Conservation (phyloP, 768 basidiomycete genomes). For the Auricularia heimuer region DNA sequence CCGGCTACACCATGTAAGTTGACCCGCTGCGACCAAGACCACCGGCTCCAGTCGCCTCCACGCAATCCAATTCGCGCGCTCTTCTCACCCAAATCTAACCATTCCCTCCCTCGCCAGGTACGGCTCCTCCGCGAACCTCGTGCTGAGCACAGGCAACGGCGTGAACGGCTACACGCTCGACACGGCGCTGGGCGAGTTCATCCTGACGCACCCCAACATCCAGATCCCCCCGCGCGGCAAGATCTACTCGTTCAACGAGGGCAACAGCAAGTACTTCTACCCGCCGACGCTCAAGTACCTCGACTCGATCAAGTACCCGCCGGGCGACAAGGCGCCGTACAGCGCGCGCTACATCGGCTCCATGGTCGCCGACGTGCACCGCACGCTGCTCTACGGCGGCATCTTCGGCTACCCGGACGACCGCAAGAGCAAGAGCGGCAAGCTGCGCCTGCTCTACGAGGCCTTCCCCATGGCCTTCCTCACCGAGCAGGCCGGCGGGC, state of each 20-base stretch:
- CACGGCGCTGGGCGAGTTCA: conserved; percentile 92
- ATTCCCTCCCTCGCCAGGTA: conserved; percentile 36
- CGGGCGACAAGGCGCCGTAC: conserved; percentile 71
- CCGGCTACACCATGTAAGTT: conserved; percentile 89
- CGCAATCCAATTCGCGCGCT: no score
- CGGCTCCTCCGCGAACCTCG: conserved; percentile 94
- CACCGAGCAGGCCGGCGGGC: conserved; percentile 90
- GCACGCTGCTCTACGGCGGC: conserved; percentile 93
- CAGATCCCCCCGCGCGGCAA: conserved; percentile 89
- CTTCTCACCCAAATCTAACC: not conserved
- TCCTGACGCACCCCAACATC: conserved; percentile 98
- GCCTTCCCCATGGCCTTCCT: conserved; percentile 97
- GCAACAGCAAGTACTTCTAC: conserved; percentile 92
- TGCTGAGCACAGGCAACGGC: conserved; percentile 87
- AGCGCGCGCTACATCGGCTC: conserved; percentile 92
- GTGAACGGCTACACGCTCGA: conserved; percentile 99
- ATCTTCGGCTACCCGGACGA: conserved; percentile 98
- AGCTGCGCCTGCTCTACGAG: conserved; percentile 90
- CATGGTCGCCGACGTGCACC: conserved; percentile 98
- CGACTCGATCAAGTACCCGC: conserved; percentile 85
- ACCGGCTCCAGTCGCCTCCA: not conserved
- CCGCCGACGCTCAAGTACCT: conserved; percentile 72
- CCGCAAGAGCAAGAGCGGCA: conserved; percentile 94
- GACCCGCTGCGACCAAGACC: not conserved
- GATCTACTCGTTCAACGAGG: conserved; percentile 99